Evolutionary conservation across 768 basidiomycete species (phyloP).

Genomic region (Trametes cingulata): DNA sequence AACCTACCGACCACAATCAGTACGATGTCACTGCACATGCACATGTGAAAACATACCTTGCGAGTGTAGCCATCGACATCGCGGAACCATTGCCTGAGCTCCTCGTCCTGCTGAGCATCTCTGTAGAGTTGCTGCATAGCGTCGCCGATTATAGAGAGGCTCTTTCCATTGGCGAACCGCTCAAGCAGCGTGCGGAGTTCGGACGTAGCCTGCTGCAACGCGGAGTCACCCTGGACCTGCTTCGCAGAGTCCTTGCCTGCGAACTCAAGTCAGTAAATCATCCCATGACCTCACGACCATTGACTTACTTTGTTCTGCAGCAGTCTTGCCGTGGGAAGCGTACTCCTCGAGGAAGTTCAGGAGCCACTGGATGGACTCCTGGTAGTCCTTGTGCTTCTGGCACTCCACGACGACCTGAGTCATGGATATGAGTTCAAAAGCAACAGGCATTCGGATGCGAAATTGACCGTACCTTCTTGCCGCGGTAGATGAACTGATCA

Average conservation of each 20-base stretch:
- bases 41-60: slow-evolving; percentile 45
- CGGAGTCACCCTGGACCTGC: slow-evolving; percentile 44
- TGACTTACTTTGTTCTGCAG: slow-evolving; percentile 19
- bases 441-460: no score
- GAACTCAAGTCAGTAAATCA: background rate
- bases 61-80: slow-evolving; percentile 63
- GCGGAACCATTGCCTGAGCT: slow-evolving; percentile 73
- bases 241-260: slow-evolving; percentile 23
- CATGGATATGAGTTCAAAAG: no score
- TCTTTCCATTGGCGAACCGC: slow-evolving; percentile 80
- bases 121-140: slow-evolving; percentile 70
- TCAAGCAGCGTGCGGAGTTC: slow-evolving; percentile 84
- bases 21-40: background rate
- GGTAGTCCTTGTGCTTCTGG: slow-evolving; percentile 90
- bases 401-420: slow-evolving; percentile 90
- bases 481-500: slow-evolving; percentile 90
- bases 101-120: slow-evolving; percentile 74
- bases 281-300: background rate
- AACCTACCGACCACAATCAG: slow-evolving; percentile 38
- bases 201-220: slow-evolving; percentile 53
- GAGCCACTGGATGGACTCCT: slow-evolving; percentile 77
- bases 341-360: slow-evolving; percentile 65
- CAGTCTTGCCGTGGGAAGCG: slow-evolving; percentile 38
- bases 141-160: slow-evolving; percentile 67
- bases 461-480: slow-evolving; percentile 88